Evolutionary conservation across 2,329 filamentous ascomycete species (phyloP).

Genomic region (Hypoxylon sp.): DNA sequence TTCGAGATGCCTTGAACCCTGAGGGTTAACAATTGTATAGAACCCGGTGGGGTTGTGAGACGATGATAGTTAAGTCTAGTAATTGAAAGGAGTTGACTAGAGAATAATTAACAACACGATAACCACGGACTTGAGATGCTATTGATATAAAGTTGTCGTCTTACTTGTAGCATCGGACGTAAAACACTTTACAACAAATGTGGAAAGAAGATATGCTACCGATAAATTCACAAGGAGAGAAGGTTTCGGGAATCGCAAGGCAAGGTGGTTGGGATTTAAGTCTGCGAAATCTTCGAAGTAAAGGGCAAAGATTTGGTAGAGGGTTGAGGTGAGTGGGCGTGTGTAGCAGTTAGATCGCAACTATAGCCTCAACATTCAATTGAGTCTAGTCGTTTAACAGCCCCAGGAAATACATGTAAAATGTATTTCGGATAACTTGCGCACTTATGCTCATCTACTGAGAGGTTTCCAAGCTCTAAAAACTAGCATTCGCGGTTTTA

Average conservation of each 20-base stretch:
- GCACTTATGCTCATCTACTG: background rate
- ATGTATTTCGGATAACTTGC: background rate
- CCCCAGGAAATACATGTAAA: background rate
- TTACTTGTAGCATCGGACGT: background rate
- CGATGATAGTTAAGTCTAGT: background rate
- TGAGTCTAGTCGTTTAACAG: background rate
- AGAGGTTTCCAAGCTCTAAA: background rate
- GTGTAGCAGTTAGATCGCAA: constrained; percentile 30
- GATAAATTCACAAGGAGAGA: constrained; percentile 13
- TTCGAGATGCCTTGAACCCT: background rate
- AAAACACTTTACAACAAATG: background rate
- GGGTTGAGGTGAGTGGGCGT: constrained; percentile 18
- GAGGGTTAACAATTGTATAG: background rate
- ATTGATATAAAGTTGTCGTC: background rate
- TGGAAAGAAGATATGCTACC: background rate
- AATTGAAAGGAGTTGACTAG: background rate
- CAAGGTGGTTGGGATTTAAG: constrained; percentile 4
- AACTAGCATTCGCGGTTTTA: background rate
- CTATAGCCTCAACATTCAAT: background rate
- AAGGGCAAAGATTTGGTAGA: constrained; percentile 18
- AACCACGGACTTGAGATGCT: background rate
- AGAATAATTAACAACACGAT: background rate
- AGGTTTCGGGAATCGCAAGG: constrained; percentile 3
- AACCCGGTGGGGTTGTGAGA: background rate
- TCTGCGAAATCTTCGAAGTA: background rate